These are phyloP conservation scores for Kingdonia uniflora DNA, from an alignment of 164 flowering plant genomes.

Conservation along the genomic window DNA sequence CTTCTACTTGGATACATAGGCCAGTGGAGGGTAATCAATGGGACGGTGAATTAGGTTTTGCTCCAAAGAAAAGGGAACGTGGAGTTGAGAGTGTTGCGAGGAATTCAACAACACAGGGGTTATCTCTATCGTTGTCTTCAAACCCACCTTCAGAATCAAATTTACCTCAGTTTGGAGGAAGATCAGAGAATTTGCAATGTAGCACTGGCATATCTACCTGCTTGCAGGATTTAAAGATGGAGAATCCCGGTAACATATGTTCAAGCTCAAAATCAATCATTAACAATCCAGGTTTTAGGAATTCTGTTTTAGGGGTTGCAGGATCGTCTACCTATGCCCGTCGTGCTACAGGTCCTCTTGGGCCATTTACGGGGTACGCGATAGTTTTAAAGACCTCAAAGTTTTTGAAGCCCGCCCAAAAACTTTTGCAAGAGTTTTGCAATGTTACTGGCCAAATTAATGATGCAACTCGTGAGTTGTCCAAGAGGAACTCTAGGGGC, in stretches of 20 bases:
- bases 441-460: slow-evolving; percentile 10
- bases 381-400: slow-evolving; percentile 66
- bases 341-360: slow-evolving; percentile 58
- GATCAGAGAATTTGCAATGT: slow-evolving; percentile 13
- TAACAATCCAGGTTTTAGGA: slow-evolving; percentile 19
- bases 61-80: slow-evolving; percentile 8
- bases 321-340: slow-evolving; percentile 23
- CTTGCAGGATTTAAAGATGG: slow-evolving; percentile 15
- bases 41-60: slow-evolving; percentile 20
- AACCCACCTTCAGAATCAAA: slow-evolving; percentile 19
- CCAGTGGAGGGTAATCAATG: slow-evolving; percentile 18
- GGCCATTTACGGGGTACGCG: slow-evolving; percentile 93
- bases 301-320: slow-evolving; percentile 19
- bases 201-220: slow-evolving; percentile 5
- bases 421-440: slow-evolving; percentile 55
- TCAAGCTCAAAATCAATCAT: slow-evolving; percentile 11
- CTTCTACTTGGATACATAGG: slow-evolving; percentile 15
- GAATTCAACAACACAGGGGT: slow-evolving; percentile 26
- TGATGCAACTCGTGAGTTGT: slow-evolving; percentile 8
- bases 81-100: slow-evolving; percentile 8
- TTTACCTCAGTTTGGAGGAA: slow-evolving; percentile 17
- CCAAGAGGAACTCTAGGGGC: slow-evolving; percentile 22
- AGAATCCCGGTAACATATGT: slow-evolving; percentile 4
- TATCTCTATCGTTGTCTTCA: slow-evolving; percentile 45
- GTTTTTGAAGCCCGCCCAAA: slow-evolving; percentile 65